Conservation (phyloP, 176 grass and related monocot genomes). For the Puccinellia tenuiflora region DNA sequence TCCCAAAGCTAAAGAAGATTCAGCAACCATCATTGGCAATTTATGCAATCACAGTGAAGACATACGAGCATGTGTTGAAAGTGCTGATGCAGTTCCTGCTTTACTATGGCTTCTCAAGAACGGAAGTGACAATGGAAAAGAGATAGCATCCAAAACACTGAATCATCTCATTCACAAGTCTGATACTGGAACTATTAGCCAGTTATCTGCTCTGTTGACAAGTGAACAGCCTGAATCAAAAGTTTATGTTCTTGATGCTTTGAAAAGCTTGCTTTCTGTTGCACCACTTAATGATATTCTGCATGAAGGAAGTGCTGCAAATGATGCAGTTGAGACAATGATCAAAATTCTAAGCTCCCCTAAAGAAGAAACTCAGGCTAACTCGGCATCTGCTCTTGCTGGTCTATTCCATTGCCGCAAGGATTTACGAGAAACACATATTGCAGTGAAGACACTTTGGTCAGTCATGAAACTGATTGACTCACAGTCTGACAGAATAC, state of each 20-base stretch:
- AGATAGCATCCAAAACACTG: conserved; percentile 98
- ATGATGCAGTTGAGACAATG: conserved; percentile 97
- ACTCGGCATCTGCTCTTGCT: conserved; percentile 90
- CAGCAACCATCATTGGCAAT: conserved; percentile 95
- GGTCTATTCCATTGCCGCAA: conserved; percentile 88
- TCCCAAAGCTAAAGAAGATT: conserved; percentile 99
- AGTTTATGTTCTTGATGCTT: conserved; percentile 93
- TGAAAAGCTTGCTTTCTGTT: conserved; percentile 96
- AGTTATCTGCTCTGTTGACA: conserved; percentile 89
- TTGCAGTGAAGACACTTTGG: conserved; percentile 83
- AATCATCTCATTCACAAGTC: conserved; percentile 98
- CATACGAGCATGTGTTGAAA: conserved; percentile 98
- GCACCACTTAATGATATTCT: conserved; percentile 93
- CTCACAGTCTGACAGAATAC: conserved; percentile 67
- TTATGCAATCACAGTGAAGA: conserved; percentile 99
- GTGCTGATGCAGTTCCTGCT: conserved; percentile 97
- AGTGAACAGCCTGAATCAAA: conserved; percentile 97
- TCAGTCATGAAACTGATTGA: conserved; percentile 87
- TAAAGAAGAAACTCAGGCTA: conserved; percentile 96
- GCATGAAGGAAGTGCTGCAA: conserved; percentile 95
- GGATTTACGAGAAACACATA: conserved; percentile 84
- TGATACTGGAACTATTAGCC: conserved; percentile 97
- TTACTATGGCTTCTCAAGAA: conserved; percentile 99
- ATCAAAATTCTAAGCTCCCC: conserved; percentile 86
- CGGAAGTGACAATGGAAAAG: conserved; percentile 98